Percentiles rank a stretch among this genome's conserved stretches.
phyloP scores from a whole-genome alignment of 2,329 filamentous ascomycete species.

The Leptoxyphium fumago region DNA sequence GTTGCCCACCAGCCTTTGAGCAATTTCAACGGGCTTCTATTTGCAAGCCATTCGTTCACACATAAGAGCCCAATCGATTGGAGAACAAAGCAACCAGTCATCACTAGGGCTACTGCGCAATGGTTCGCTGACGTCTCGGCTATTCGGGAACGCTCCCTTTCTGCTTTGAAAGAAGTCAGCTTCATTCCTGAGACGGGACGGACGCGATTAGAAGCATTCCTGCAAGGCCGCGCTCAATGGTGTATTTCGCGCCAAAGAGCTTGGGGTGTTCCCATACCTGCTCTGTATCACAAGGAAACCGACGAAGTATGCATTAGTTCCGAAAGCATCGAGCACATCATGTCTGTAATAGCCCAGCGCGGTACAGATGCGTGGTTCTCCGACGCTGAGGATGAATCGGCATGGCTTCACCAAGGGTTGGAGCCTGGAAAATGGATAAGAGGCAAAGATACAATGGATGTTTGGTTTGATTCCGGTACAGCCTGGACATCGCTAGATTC shows the following conservation, averaged over 20 bases:
- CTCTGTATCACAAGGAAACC: slow-evolving; percentile 54
- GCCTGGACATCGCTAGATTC: slow-evolving; percentile 56
- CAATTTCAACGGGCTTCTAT: slow-evolving; percentile 31
- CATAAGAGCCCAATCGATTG: slow-evolving; percentile 99
- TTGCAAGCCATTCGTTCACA: slow-evolving; percentile 54
- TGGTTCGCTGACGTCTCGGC: slow-evolving; percentile 90
- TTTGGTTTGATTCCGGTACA: slow-evolving; percentile 97
- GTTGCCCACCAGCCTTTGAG: slow-evolving; percentile 1
- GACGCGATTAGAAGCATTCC: slow-evolving; percentile 66
- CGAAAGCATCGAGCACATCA: slow-evolving; percentile 71
- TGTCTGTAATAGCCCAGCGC: slow-evolving; percentile 57
- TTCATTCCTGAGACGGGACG: slow-evolving; percentile 68
- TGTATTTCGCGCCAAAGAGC: slow-evolving; percentile 92
- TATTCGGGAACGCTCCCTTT: slow-evolving; percentile 62
- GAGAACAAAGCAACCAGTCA: slow-evolving; percentile 85
- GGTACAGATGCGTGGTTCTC: slow-evolving; percentile 94
- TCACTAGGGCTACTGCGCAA: slow-evolving; percentile 83
- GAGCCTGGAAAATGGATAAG: slow-evolving; percentile 46
- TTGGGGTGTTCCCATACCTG: slow-evolving; percentile 94
- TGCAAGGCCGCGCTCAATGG: slow-evolving; percentile 84
- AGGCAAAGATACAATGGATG: slow-evolving; percentile 93
- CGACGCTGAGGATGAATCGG: slow-evolving; percentile 57
- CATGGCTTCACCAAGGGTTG: slow-evolving; percentile 60
- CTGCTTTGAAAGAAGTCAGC: slow-evolving; percentile 52
- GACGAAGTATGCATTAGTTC: slow-evolving; percentile 59